Evolutionary conservation across 2,329 filamentous ascomycete genomes (phyloP).

Genomic region (Fusarium euwallaceae): DNA sequence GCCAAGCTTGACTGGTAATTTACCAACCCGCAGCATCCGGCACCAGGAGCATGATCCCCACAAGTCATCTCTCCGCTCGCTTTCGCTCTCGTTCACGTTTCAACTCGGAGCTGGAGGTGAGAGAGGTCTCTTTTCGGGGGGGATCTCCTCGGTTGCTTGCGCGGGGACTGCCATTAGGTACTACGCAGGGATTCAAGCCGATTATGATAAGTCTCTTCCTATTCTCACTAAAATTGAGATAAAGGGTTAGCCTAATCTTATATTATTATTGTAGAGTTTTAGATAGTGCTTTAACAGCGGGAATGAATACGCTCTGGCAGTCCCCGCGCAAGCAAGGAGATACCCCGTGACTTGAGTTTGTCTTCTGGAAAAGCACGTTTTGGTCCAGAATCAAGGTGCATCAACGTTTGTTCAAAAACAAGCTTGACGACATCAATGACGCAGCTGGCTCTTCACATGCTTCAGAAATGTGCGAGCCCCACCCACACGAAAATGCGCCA

Average conservation of each 20-base stretch:
- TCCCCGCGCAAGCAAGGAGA: no score
- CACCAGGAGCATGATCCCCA: constrained; percentile 25
- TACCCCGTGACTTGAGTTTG: background rate
- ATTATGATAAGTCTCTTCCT: no score
- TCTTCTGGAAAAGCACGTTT: background rate
- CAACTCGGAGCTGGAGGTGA: background rate
- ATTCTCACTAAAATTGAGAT: no score
- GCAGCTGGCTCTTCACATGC: constrained; percentile 44
- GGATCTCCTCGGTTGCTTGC: no score
- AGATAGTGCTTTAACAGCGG: no score
- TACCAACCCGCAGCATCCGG: constrained; percentile 30
- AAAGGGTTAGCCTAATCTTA: no score
- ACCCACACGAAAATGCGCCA: constrained; percentile 22
- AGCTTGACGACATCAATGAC: constrained; percentile 38
- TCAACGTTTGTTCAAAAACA: constrained; percentile 2
- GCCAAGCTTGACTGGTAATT: constrained; percentile 40
- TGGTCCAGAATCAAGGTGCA: background rate
- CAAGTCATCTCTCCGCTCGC: constrained; percentile 18
- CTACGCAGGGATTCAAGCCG: no score
- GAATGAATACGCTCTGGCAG: no score
- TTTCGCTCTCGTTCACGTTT: constrained; percentile 10
- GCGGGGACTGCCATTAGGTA: no score
- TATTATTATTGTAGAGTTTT: no score
- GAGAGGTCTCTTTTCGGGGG: background rate
- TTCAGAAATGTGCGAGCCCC: constrained; percentile 26